These are phyloP conservation scores for Amanita inopinata DNA, from an alignment of 768 basidiomycete species.

Conservation along the genomic window DNA sequence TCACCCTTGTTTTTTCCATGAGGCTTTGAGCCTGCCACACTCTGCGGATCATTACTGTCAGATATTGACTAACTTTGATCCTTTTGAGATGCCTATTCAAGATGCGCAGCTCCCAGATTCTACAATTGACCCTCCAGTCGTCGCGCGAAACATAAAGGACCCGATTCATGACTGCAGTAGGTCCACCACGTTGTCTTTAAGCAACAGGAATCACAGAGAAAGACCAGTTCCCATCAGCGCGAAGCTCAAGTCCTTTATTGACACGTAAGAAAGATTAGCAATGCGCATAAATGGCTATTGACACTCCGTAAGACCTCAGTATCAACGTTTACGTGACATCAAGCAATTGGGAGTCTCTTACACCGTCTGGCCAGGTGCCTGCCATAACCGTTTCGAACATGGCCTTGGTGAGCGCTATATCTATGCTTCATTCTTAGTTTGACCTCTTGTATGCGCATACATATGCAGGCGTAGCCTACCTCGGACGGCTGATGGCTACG, in stretches of 20 bases:
- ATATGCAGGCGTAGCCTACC: slow-evolving; percentile 58
- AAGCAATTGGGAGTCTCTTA: slow-evolving; percentile 76
- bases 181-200: slow-evolving; percentile 11
- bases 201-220: neutral
- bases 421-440: neutral
- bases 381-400: slow-evolving; percentile 80
- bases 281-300: slow-evolving; percentile 8
- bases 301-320: slow-evolving; percentile 41
- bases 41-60: neutral
- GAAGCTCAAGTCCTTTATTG: slow-evolving; percentile 40
- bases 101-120: neutral
- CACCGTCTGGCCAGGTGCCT: slow-evolving; percentile 68
- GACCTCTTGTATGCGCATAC: neutral
- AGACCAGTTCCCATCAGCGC: slow-evolving; percentile 27
- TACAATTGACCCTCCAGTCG: neutral
- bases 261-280: slow-evolving; percentile 42
- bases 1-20: neutral
- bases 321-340: slow-evolving; percentile 67
- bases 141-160: slow-evolving; percentile 21
- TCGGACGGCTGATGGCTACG: slow-evolving; percentile 54
- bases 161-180: slow-evolving; percentile 28
- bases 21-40: neutral
- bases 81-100: neutral
- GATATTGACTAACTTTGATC: neutral
- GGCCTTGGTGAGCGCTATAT: slow-evolving; percentile 46